Evolutionary conservation across 164 flowering plant species (phyloP), one percentile per base, ranked within the genome.

Genomic region (Magnolia officinalis): DNA sequence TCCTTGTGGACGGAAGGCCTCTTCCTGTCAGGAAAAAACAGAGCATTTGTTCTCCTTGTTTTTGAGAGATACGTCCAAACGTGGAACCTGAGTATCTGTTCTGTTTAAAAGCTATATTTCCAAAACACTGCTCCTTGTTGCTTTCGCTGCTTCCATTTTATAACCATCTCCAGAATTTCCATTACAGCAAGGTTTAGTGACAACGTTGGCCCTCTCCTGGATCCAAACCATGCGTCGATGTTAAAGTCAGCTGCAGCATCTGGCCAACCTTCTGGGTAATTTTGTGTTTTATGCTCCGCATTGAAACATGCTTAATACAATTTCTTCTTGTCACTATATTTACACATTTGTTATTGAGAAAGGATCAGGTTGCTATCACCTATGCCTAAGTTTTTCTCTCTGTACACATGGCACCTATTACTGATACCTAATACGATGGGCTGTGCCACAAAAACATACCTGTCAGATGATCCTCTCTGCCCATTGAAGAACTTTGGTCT

Each of bases 241-340:
- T 78, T 93, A 82, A 95, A 95, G 80, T 85, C 98, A 21, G 91
- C 95, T 77, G 93, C 89, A 65, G 85, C 94, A 24, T 75, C 90
- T 72, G 88, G 93, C 81, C 98, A 94, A 81, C 87, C 97, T 74
- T 90, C 98, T 73, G 98, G 99, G 99, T 96, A 80, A 68, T 67
- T 81, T 52, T 79, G 79, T 74, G 45, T 49, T 49, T 31, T 8
- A 50, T 51, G 26, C 19, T 52, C 45, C 6, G 31, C 26, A 52
- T 50, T 72, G 20, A 26, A 29, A 23, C 20, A 37, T 68, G 20
- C 31, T 16, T 13, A 9, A 29, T 21, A 21, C 29, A 37, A 14
- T 68, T 37, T 37, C 45, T 37, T 37, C 45, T 37, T 5, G 45
- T 5, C 4, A 37, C 45, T 37, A 37, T 37, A 37, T 37, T 37